phyloP scores from a whole-genome alignment of 495 filamentous ascomycete species.

The Penicillium odoratum region DNA sequence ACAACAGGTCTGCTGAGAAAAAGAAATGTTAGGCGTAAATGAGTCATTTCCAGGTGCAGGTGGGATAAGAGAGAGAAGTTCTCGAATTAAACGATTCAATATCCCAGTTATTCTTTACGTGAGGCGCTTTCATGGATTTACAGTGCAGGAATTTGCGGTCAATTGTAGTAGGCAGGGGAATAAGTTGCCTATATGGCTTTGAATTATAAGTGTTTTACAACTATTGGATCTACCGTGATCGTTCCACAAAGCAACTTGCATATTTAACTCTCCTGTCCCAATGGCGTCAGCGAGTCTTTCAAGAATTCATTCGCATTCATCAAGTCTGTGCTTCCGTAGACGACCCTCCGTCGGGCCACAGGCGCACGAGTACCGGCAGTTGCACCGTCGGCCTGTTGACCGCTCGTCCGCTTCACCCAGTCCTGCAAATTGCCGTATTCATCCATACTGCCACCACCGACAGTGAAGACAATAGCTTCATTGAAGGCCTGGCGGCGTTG shows the following conservation, averaged over 20 bases:
- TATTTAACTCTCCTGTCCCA: constrained; percentile 66
- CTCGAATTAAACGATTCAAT: too few species aligned
- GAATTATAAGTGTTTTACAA: constrained; percentile 24
- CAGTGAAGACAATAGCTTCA: constrained; percentile 95
- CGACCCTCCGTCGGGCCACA: constrained; percentile 66
- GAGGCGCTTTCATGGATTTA: too few species aligned
- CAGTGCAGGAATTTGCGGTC: too few species aligned
- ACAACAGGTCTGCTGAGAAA: too few species aligned
- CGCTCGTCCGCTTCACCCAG: constrained; percentile 79
- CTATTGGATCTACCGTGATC: constrained; percentile 5
- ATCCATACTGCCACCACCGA: constrained; percentile 97
- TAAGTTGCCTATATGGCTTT: background rate
- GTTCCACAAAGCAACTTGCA: background rate
- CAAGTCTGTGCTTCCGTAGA: constrained; percentile 95
- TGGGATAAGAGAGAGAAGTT: too few species aligned
- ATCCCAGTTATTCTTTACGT: too few species aligned
- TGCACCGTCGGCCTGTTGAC: constrained; percentile 47
- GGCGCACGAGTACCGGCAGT: constrained; percentile 44
- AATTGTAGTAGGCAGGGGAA: too few species aligned
- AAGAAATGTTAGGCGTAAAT: too few species aligned
- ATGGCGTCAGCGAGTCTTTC: constrained; percentile 69
- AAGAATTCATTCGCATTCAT: constrained; percentile 90
- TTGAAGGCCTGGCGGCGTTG: constrained; percentile 91
- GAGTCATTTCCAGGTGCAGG: too few species aligned
- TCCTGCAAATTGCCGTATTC: constrained; percentile 98